A percentile compares a stretch with the other conserved stretches of the same genome.
Evolutionary conservation across 257 asterid genomes (phyloP).

Genomic region (Solanum phureja): DNA sequence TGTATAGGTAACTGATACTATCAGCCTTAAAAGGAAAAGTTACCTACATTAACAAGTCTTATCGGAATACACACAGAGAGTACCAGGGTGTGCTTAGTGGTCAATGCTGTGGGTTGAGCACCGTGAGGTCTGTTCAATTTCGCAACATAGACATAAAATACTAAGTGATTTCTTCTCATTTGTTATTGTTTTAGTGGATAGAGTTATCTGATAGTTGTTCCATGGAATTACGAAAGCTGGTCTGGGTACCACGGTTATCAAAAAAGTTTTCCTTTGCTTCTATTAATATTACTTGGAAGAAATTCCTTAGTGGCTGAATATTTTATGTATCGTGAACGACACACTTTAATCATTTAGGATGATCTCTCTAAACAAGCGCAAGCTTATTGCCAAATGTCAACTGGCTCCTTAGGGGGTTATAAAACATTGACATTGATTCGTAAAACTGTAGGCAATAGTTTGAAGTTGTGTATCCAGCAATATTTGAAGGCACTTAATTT

Average conservation of each 20-base stretch:
- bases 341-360: background rate
- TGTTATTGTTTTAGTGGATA: background rate
- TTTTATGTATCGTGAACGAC: background rate
- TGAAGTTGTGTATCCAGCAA: background rate
- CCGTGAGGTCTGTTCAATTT: background rate
- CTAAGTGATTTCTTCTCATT: background rate
- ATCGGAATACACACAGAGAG: background rate
- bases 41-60: background rate
- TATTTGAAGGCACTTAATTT: background rate
- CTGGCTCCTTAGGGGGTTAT: background rate
- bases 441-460: background rate
- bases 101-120: background rate
- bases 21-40: background rate
- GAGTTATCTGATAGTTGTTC: background rate
- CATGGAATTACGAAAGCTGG: background rate
- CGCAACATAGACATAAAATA: background rate
- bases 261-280: background rate
- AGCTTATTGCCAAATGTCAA: background rate
- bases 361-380: background rate
- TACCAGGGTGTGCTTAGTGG: background rate
- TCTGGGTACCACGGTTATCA: background rate
- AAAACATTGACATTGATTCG: background rate
- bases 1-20: background rate
- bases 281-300: background rate
- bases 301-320: background rate